These are phyloP conservation scores for Pseudoperonospora humuli DNA, from an alignment of 352 stramenopile species.

Conservation along the genomic window DNA sequence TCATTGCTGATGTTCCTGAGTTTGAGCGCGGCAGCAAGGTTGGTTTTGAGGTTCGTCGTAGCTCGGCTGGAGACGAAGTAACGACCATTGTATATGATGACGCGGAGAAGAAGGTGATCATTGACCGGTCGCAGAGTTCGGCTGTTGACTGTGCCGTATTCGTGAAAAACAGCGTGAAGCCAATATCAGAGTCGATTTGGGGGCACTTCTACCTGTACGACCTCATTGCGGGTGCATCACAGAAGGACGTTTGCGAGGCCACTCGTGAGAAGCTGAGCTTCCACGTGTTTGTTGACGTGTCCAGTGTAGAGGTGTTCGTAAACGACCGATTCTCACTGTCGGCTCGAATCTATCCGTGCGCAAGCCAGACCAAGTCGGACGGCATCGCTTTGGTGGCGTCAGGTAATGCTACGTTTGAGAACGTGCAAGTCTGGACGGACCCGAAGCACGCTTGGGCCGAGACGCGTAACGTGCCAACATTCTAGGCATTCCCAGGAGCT, in stretches of 20 bases:
- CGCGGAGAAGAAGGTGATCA: conserved; percentile 45
- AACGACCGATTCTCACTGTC: conserved; percentile 61
- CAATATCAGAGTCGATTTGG: conserved; percentile 28
- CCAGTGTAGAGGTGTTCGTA: conserved; percentile 60
- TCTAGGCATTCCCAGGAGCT: too few relatives aligned
- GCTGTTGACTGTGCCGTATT: conserved; percentile 40
- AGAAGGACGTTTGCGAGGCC: too few relatives aligned
- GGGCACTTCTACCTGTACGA: conserved; percentile 60
- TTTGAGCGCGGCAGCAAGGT: conserved; percentile 43
- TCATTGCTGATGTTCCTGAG: conserved; percentile 33
- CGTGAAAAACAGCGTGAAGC: conserved; percentile 22
- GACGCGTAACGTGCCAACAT: conserved; percentile 27
- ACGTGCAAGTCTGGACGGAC: conserved; percentile 58
- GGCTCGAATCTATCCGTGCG: conserved; percentile 58
- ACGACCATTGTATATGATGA: conserved; percentile 64
- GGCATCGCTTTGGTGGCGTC: conserved; percentile 47
- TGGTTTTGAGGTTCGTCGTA: conserved; percentile 51
- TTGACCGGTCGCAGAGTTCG: conserved; percentile 45
- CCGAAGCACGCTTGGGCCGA: conserved; percentile 54
- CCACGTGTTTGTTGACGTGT: conserved; percentile 63
- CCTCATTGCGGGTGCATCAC: too few relatives aligned
- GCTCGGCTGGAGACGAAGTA: conserved; percentile 34
- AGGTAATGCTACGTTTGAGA: conserved; percentile 41
- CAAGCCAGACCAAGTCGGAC: conserved; percentile 39
- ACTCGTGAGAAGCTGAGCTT: conserved; percentile 50